Base-by-base conservation (phyloP, 352 stramenopile genomes). In the Achlya hypogyna region DNA sequence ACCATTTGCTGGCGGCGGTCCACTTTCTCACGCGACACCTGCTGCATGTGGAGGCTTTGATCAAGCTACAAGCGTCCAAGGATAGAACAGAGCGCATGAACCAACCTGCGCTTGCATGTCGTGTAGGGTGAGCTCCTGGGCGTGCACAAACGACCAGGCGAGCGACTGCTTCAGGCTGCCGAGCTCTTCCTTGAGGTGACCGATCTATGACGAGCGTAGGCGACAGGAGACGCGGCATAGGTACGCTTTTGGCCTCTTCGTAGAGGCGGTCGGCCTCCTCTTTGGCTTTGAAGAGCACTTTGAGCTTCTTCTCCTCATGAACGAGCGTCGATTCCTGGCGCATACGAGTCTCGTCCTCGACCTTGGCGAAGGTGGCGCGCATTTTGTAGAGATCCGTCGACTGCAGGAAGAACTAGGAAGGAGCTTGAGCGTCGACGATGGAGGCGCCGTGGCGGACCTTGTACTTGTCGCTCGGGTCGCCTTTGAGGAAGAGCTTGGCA, bases 401-500 rank as follows among this genome's bases (percentile, higher is more conserved):
- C 69, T 97, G 97, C 64, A 97, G 80, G 63, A 99, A 99, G 73
- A 99, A 98, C 28, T 70, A 70, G n/a, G 20, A 22, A 9, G 12
- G 6, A 16, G 29, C 23, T 34, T 16, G 29, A 54, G 49, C 18
- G 10, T n/a, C 12, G 6, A 67, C 51, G 38, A 66, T 53, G 20
- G 22, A 47, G 31, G 31, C n/a, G 43, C 60, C 10, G 29, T 6
- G 29, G 45, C 31, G 20, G 47, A 59, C 64, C 59, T 83, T 84
- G 79, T 98, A 99, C 71, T 99, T 99, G 45, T 98, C 94, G 18
- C 83, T 75, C 4, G 85, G 73, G 64, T 96, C 97, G 40, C 96
- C 96, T 27, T 95, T 97, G 25, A 99, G 72, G 72, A 99, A 99
- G 62, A 98, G 85, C 74, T 99, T 99, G 18, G 95, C 93, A 64